Conservation (phyloP, 2,329 filamentous ascomycete genomes). For the Alternaria arborescens region DNA sequence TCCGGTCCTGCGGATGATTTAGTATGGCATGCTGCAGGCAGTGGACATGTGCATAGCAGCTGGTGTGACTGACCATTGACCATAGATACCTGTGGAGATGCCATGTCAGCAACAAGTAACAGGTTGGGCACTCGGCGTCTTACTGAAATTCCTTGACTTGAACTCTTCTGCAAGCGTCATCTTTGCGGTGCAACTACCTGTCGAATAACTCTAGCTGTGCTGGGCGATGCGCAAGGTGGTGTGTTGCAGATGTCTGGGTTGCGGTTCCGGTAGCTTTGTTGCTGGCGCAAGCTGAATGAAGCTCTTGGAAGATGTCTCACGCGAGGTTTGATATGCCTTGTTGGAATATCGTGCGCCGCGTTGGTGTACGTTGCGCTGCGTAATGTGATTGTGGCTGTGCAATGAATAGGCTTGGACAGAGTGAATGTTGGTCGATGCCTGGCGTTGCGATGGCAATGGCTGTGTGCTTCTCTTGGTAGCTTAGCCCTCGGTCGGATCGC, state of each 20-base stretch:
- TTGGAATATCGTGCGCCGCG: slow-evolving; percentile 14
- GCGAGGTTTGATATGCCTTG: slow-evolving; percentile 22
- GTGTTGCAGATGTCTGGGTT: slow-evolving; percentile 7
- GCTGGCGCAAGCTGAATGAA: slow-evolving; percentile 36
- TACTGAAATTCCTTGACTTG: slow-evolving; percentile 72
- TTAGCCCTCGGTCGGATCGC: slow-evolving; percentile 31
- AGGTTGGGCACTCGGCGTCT: slow-evolving; percentile 37
- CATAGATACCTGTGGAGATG: slow-evolving; percentile 67
- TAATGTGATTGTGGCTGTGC: slow-evolving; percentile 45
- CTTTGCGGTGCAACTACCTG: slow-evolving; percentile 17
- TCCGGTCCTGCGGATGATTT: slow-evolving; percentile 56
- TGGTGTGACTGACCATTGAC: slow-evolving; percentile 67
- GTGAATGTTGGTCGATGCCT: slow-evolving; percentile 34
- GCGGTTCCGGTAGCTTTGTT: slow-evolving; percentile 28
- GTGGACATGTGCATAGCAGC: not conserved
- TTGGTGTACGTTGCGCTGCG: slow-evolving; percentile 39
- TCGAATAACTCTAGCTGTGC: slow-evolving; percentile 1
- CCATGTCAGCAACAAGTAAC: slow-evolving; percentile 43
- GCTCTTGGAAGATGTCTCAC: slow-evolving; percentile 32
- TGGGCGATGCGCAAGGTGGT: slow-evolving; percentile 13
- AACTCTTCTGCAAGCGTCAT: slow-evolving; percentile 71
- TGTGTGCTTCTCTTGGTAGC: slow-evolving; percentile 14
- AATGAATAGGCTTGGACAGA: slow-evolving; percentile 14
- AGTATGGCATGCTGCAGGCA: slow-evolving; percentile 12
- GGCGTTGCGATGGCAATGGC: slow-evolving; percentile 23